phyloP scores from a whole-genome alignment of 352 stramenopile genomes.

The Globisporangium recalcitrans region DNA sequence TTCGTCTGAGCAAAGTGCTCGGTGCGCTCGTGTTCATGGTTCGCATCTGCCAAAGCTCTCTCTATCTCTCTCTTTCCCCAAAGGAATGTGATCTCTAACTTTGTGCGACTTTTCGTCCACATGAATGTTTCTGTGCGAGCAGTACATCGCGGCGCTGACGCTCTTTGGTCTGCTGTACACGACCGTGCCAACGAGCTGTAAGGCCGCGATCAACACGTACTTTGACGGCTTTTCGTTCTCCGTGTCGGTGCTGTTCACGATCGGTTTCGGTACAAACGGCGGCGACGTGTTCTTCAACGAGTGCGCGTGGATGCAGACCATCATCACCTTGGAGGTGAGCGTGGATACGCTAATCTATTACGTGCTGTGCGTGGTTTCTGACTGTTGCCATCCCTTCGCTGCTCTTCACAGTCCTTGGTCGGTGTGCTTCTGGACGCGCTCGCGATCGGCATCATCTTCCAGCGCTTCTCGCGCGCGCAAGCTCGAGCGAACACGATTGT shows the following conservation, averaged over 20 bases:
- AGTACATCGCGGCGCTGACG: constrained; percentile 68
- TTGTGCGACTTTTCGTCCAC: too few relatives aligned
- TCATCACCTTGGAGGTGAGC: constrained; percentile 77
- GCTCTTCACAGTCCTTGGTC: constrained; percentile 71
- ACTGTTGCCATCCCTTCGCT: neutral
- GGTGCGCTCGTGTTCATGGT: constrained; percentile 31
- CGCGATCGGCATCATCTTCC: constrained; percentile 93
- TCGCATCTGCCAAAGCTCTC: constrained; percentile 9
- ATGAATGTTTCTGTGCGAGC: neutral
- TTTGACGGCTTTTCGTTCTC: constrained; percentile 81
- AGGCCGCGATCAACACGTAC: constrained; percentile 59
- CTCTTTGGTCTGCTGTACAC: constrained; percentile 76
- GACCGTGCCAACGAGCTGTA: constrained; percentile 56
- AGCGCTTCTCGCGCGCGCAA: constrained; percentile 89
- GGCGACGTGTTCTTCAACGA: constrained; percentile 87
- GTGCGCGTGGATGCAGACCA: constrained; percentile 89
- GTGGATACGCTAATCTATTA: neutral
- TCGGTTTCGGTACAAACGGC: constrained; percentile 74
- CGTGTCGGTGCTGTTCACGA: constrained; percentile 74
- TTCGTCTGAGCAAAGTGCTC: constrained; percentile 77
- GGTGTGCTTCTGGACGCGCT: constrained; percentile 91
- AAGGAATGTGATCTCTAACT: neutral
- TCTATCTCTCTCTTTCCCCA: neutral
- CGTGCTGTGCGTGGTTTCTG: neutral
- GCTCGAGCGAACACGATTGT: constrained; percentile 91